A percentile compares a stretch with the other conserved stretches of the same genome.
phyloP scores from a whole-genome alignment of 768 basidiomycete species.

The Pisolithus sp. region DNA sequence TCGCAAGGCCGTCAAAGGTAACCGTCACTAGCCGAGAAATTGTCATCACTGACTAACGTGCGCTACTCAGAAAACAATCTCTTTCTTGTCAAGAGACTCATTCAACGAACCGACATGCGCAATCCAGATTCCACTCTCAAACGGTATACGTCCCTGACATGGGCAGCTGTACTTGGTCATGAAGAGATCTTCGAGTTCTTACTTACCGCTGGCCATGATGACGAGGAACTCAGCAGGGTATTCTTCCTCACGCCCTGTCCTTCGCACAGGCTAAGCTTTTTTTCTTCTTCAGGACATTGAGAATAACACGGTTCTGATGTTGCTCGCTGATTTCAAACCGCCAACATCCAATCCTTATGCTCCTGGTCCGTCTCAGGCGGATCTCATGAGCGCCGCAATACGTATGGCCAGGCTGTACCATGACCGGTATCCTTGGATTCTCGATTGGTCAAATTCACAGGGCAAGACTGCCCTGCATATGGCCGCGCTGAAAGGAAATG shows the following conservation, averaged over 20 bases:
- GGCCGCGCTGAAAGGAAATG: slow-evolving; percentile 83
- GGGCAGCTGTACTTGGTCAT: slow-evolving; percentile 83
- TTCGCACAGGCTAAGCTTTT: slow-evolving; percentile 13
- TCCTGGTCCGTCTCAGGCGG: slow-evolving; percentile 44
- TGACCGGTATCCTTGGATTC: slow-evolving; percentile 77
- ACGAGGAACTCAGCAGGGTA: slow-evolving; percentile 87
- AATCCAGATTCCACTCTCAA: slow-evolving; percentile 76
- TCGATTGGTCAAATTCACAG: slow-evolving; percentile 89
- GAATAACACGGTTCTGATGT: slow-evolving; percentile 88
- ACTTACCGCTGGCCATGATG: slow-evolving; percentile 81
- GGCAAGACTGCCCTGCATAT: slow-evolving; percentile 90
- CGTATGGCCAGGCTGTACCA: slow-evolving; percentile 86
- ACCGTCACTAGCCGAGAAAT: slow-evolving; percentile 2
- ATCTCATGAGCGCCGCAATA: slow-evolving; percentile 64
- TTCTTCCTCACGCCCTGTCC: slow-evolving; percentile 21
- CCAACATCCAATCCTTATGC: slow-evolving; percentile 40
- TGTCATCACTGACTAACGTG: slow-evolving; percentile 13
- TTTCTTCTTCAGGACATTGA: slow-evolving; percentile 65
- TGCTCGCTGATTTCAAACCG: slow-evolving; percentile 80
- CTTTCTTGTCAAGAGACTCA: slow-evolving; percentile 82
- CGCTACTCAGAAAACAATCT: slow-evolving; percentile 78
- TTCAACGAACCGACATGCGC: slow-evolving; percentile 81
- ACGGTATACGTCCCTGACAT: slow-evolving; percentile 83
- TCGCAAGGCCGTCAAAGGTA: slow-evolving; percentile 76
- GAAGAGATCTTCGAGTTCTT: slow-evolving; percentile 94